phyloP scores from a whole-genome alignment of 1,284 basidiomycete genomes.

The Coniophora puteana region DNA sequence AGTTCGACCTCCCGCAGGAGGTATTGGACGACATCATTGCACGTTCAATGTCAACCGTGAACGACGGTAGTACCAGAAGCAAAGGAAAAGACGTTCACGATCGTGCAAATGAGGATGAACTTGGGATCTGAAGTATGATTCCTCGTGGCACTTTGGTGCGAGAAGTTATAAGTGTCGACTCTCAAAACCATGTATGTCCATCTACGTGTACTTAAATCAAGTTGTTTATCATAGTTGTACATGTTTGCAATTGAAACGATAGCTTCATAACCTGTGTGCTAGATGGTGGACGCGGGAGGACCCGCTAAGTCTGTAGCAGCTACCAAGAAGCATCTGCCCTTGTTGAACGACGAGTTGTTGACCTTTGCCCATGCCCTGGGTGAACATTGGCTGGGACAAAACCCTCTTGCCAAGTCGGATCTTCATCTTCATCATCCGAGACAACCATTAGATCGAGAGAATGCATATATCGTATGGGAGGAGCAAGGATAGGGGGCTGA shows the following conservation, averaged over 20 bases:
- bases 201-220: no score
- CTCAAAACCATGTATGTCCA: no score
- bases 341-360: no score
- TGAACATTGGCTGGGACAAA: no score
- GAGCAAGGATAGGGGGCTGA: no score
- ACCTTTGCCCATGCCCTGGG: no score
- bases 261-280: neutral
- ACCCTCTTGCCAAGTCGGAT: conserved; percentile 5
- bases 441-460: neutral
- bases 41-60: conserved; percentile 37
- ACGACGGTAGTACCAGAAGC: conserved; percentile 15
- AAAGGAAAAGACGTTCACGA: conserved; percentile 12
- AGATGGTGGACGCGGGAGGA: no score
- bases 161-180: neutral
- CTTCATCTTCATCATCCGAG: conserved; percentile 6
- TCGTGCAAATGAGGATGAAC: conserved; percentile 25
- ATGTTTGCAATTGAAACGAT: neutral
- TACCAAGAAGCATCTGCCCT: no score
- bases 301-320: no score
- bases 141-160: neutral
- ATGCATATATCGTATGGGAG: neutral
- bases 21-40: conserved; percentile 65
- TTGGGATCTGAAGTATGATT: conserved; percentile 26
- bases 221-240: no score
- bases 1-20: conserved; percentile 64